Evolutionary conservation across 2,329 filamentous ascomycete genomes (phyloP).

Genomic region (Dothideomycetes sp.): DNA sequence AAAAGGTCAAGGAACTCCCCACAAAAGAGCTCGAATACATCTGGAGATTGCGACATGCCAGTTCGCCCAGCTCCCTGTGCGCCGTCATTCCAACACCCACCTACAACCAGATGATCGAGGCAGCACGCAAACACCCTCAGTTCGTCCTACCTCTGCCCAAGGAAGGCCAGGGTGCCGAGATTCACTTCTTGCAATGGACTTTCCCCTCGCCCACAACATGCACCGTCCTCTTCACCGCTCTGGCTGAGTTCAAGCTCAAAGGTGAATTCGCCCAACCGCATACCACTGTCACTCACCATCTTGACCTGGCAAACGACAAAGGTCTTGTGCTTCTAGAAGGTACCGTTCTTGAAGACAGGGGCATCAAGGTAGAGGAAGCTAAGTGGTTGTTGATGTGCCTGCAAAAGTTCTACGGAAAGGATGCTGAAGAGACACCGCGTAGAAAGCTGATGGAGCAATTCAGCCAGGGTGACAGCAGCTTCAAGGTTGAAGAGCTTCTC

Average conservation of each 20-base stretch:
- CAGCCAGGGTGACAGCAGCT: constrained; percentile 63
- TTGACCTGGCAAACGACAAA: constrained; percentile 65
- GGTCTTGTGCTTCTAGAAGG: constrained; percentile 83
- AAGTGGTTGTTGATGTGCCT: constrained; percentile 85
- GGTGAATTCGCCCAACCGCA: constrained; percentile 87
- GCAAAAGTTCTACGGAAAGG: constrained; percentile 80
- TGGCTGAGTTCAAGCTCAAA: constrained; percentile 85
- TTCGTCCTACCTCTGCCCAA: constrained; percentile 85
- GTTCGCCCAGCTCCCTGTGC: constrained; percentile 66
- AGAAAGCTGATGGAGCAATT: constrained; percentile 73
- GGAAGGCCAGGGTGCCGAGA: constrained; percentile 62
- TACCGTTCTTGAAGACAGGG: constrained; percentile 63
- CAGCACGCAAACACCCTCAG: constrained; percentile 67
- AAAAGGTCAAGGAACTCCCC: constrained; percentile 65
- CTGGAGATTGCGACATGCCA: constrained; percentile 81
- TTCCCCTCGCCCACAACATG: constrained; percentile 60
- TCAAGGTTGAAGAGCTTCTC: constrained; percentile 75
- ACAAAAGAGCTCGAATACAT: constrained; percentile 74
- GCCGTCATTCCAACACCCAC: constrained; percentile 66
- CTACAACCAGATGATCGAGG: constrained; percentile 62
- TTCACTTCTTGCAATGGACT: constrained; percentile 94
- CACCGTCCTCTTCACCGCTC: constrained; percentile 76
- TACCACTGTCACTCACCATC: constrained; percentile 86
- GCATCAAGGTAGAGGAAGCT: constrained; percentile 71
- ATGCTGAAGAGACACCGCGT: constrained; percentile 49